Evolutionary conservation across 768 basidiomycete genomes (phyloP).

Genomic region (Crassisporium funariophilum): DNA sequence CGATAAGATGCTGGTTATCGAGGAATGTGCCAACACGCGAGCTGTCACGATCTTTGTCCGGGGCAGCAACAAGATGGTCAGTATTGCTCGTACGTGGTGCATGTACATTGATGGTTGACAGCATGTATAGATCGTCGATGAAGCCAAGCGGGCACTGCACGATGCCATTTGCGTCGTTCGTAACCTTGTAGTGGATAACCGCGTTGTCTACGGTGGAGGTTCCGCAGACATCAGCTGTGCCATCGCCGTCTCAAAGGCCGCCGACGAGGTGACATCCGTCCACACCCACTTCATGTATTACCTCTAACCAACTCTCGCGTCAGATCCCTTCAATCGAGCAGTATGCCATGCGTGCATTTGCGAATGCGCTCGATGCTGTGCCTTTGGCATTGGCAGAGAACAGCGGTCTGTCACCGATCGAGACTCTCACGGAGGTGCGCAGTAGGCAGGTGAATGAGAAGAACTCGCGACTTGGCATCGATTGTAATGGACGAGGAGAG

Average conservation of each 20-base stretch:
- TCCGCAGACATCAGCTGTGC: slow-evolving; percentile 97
- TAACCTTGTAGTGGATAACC: slow-evolving; percentile 92
- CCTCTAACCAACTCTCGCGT: background rate
- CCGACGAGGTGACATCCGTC: slow-evolving; percentile 71
- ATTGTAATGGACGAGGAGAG: slow-evolving; percentile 83
- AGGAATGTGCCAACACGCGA: slow-evolving; percentile 95
- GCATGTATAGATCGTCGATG: slow-evolving; percentile 99
- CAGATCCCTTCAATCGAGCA: slow-evolving; percentile 97
- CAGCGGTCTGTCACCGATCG: slow-evolving; percentile 94
- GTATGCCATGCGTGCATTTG: slow-evolving; percentile 99
- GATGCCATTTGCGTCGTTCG: slow-evolving; percentile 98
- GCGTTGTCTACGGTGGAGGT: slow-evolving; percentile 98
- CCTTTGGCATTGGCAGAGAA: slow-evolving; percentile 98
- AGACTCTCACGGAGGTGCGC: slow-evolving; percentile 95
- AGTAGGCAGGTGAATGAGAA: slow-evolving; percentile 88
- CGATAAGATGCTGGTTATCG: slow-evolving; percentile 99
- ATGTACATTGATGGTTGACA: background rate
- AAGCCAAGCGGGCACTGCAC: slow-evolving; percentile 96
- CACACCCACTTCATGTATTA: background rate
- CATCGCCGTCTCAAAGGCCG: slow-evolving; percentile 90
- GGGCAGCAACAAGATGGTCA: slow-evolving; percentile 98
- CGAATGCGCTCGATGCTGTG: slow-evolving; percentile 91
- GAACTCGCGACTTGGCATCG: slow-evolving; percentile 87
- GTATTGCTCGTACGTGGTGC: background rate
- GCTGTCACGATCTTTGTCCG: slow-evolving; percentile 98